A percentile compares a stretch with the other conserved stretches of the same genome.
These are phyloP conservation scores for Myxozyma kluyveri DNA, from an alignment of 805 yeast genomes.

Conservation along the genomic window DNA sequence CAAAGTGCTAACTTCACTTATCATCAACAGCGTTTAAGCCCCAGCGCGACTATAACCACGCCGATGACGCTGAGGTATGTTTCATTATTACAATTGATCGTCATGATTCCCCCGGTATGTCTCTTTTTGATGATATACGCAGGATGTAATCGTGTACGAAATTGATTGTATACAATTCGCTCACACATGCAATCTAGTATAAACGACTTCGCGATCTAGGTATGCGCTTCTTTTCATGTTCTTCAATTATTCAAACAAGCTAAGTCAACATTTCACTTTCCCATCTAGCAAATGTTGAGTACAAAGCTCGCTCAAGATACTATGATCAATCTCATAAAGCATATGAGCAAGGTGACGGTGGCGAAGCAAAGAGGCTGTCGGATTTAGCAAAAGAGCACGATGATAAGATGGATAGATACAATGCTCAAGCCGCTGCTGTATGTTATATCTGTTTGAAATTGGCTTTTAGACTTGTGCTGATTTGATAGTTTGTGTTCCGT, in stretches of 20 bases:
- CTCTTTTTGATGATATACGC: background rate
- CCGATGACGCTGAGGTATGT: constrained; percentile 36
- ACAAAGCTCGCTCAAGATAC: constrained; percentile 52
- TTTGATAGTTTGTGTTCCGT: constrained; percentile 62
- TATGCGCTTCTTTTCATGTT: background rate
- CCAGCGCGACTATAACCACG: constrained; percentile 41
- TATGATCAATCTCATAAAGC: constrained; percentile 74
- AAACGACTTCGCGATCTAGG: constrained; percentile 53
- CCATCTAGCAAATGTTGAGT: constrained; percentile 70
- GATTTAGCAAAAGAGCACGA: constrained; percentile 61
- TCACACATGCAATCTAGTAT: constrained; percentile 43
- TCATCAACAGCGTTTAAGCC: constrained; percentile 25
- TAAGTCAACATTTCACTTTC: background rate
- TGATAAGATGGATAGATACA: constrained; percentile 62
- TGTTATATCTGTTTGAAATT: background rate
- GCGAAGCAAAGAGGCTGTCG: constrained; percentile 68
- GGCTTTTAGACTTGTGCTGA: background rate
- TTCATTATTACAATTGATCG: no score
- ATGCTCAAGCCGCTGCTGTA: constrained; percentile 68
- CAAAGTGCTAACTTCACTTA: background rate
- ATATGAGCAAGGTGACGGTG: constrained; percentile 69
- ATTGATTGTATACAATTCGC: background rate
- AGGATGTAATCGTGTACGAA: no score
- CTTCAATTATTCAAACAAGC: background rate
- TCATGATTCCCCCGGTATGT: background rate